Evolutionary conservation across 768 basidiomycete species (phyloP).

Genomic region (Amanita subjunquillea): DNA sequence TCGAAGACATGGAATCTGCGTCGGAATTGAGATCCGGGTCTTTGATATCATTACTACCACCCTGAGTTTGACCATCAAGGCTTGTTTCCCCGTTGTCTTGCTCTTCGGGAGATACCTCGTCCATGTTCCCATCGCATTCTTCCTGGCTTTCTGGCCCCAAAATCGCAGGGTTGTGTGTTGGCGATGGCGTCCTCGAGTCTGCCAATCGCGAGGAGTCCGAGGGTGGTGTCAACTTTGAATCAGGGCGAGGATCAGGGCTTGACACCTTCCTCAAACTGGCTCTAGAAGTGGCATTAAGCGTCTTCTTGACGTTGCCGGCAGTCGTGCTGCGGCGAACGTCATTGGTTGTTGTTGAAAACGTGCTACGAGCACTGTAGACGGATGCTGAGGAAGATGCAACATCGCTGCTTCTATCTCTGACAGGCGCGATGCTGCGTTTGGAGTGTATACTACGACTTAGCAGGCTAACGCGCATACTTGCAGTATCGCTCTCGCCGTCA

Average conservation of each 20-base stretch:
- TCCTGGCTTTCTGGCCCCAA: conserved; percentile 8
- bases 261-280: conserved; percentile 9
- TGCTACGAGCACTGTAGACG: conserved; percentile 37
- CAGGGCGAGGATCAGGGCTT: conserved; percentile 39
- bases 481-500: conserved; percentile 32
- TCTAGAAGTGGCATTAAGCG: neutral
- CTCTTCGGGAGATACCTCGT: neutral
- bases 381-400: conserved; percentile 24
- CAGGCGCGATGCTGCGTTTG: conserved; percentile 8
- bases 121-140: neutral
- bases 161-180: conserved; percentile 10
- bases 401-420: conserved; percentile 1
- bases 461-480: conserved; percentile 35
- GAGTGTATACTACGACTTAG: conserved; percentile 21
- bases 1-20: neutral
- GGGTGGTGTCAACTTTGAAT: conserved; percentile 52
- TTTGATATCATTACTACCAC: neutral
- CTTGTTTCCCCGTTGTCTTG: neutral
- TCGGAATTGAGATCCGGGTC: neutral
- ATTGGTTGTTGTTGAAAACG: conserved; percentile 15
- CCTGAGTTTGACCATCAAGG: neutral
- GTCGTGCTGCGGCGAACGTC: neutral
- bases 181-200: conserved; percentile 10
- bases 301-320: conserved; percentile 3
- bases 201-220: conserved; percentile 24